Base-by-base conservation (phyloP, 345 rosid genomes). In the Euphorbia peplus region DNA sequence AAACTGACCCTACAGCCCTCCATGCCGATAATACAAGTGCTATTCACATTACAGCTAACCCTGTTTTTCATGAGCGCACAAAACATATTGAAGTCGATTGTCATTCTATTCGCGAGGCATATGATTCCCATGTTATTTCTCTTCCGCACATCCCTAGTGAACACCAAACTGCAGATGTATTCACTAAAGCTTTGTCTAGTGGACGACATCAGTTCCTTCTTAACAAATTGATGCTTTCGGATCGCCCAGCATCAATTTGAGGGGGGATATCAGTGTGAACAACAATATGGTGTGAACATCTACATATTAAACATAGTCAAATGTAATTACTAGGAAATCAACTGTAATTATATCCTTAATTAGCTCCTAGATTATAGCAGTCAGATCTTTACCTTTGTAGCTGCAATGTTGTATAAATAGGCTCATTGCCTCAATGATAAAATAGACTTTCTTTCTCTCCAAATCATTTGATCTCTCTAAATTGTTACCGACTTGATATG, bases 401-500 rank as follows among this genome's bases (percentile, higher is more conserved):
- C n/a, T n/a, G n/a, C n/a, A n/a, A n/a, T n/a, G n/a, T n/a, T n/a
- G n/a, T n/a, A n/a, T n/a, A n/a, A n/a, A n/a, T n/a, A n/a, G n/a
- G n/a, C n/a, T n/a, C n/a, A n/a, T n/a, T n/a, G n/a, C n/a, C n/a
- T n/a, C n/a, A n/a, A n/a, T n/a, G n/a, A n/a, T n/a, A n/a, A n/a
- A n/a, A n/a, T n/a, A n/a, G n/a, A n/a, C n/a, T n/a, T n/a, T n/a
- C n/a, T n/a, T n/a, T n/a, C n/a, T n/a, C n/a, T n/a, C n/a, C n/a
- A n/a, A n/a, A n/a, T n/a, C n/a, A n/a, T n/a, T n/a, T n/a, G n/a
- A n/a, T n/a, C n/a, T n/a, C n/a, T n/a, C n/a, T n/a, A n/a, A n/a
- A n/a, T n/a, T n/a, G n/a, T n/a, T n/a, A n/a, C 83, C 70, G n/a
- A 85, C 60, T 68, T 70, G 79, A 71, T 61, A 66, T 0, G 86